phyloP scores from a whole-genome alignment of 2,329 filamentous ascomycete species.

The Pseudocercospora musae region DNA sequence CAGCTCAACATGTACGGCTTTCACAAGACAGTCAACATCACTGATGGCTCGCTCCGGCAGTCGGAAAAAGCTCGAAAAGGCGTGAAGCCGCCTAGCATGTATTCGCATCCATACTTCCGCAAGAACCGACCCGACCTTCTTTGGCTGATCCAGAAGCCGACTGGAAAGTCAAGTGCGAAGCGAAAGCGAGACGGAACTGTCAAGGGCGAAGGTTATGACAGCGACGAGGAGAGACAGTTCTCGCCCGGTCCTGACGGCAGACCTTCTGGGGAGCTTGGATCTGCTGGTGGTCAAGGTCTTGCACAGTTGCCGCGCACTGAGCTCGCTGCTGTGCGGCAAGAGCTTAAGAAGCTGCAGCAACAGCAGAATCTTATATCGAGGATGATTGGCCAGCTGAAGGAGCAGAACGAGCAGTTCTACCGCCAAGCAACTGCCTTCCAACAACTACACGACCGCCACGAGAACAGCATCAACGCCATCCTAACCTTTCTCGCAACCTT shows the following conservation, averaged over 20 bases:
- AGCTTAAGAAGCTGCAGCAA: constrained; percentile 76
- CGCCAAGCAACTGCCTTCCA: constrained; percentile 87
- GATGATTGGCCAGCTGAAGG: constrained; percentile 74
- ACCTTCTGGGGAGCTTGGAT: constrained; percentile 25
- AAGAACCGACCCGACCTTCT: constrained; percentile 87
- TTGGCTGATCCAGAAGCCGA: constrained; percentile 96
- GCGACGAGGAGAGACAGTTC: constrained; percentile 57
- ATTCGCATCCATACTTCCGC: constrained; percentile 94
- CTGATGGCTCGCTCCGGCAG: constrained; percentile 95
- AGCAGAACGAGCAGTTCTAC: constrained; percentile 84
- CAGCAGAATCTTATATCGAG: constrained; percentile 83
- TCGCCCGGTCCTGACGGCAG: constrained; percentile 30
- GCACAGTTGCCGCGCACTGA: constrained; percentile 66
- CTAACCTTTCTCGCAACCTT: constrained; percentile 95
- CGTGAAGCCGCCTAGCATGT: constrained; percentile 91
- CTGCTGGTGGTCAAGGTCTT: constrained; percentile 45
- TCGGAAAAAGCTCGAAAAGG: constrained; percentile 96
- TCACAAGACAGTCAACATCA: constrained; percentile 62
- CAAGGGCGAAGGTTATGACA: constrained; percentile 64
- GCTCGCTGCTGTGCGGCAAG: constrained; percentile 70
- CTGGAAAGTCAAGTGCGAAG: constrained; percentile 58
- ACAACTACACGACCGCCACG: constrained; percentile 88
- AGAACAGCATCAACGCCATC: constrained; percentile 98
- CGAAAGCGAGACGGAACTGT: constrained; percentile 54
- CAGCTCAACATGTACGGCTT: constrained; percentile 61